Percentiles rank a stretch among this genome's conserved stretches.
Conservation (phyloP, 2,329 filamentous ascomycete genomes). For the Rutstroemia sydowiana region DNA sequence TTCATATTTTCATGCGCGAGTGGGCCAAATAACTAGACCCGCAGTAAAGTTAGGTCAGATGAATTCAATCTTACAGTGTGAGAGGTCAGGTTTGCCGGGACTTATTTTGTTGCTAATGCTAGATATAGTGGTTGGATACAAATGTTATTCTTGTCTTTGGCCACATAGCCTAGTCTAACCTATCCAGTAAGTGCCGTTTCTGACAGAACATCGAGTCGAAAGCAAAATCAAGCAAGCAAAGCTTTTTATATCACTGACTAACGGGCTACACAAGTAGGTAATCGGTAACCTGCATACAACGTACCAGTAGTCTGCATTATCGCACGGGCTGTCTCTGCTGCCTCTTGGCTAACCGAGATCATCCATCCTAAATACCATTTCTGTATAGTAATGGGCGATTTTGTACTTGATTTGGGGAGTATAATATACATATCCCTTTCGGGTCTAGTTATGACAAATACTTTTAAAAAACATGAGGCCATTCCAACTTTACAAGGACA, state of each 20-base stretch:
- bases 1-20: neutral
- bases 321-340: neutral
- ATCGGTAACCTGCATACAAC: neutral
- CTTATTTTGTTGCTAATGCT: neutral
- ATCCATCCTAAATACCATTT: neutral
- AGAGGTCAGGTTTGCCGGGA: neutral
- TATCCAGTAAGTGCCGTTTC: no score
- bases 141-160: constrained; percentile 3
- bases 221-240: neutral
- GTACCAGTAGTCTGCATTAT: neutral
- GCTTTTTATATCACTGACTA: neutral
- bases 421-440: constrained; percentile 3
- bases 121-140: neutral
- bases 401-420: neutral
- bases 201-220: neutral
- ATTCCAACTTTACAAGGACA: neutral
- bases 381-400: neutral
- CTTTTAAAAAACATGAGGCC: neutral
- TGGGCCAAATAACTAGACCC: constrained; percentile 1
- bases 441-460: neutral
- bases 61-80: constrained; percentile 4
- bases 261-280: no score
- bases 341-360: neutral
- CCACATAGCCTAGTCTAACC: no score
- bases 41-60: constrained; percentile 6